These are phyloP conservation scores for Staphylotrichum tortipilum DNA, from an alignment of 495 filamentous ascomycete genomes.

Conservation along the genomic window DNA sequence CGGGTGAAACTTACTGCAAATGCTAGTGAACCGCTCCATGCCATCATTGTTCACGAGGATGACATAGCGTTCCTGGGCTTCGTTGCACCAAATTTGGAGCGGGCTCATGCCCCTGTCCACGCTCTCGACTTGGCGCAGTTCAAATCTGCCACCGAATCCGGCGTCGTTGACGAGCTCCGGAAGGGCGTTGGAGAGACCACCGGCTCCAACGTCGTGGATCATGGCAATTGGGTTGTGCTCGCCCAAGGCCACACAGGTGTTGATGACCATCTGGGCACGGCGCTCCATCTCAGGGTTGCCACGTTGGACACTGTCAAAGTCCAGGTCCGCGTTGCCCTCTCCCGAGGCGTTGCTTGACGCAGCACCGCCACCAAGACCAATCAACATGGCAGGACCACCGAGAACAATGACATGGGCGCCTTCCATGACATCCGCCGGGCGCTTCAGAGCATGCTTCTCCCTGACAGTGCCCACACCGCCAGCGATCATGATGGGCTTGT, in stretches of 20 bases:
- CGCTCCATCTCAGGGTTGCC: conserved; percentile 93
- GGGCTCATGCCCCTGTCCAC: conserved; percentile 88
- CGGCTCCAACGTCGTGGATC: conserved; percentile 96
- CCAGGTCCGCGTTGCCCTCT: conserved; percentile 79
- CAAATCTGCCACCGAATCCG: conserved; percentile 77
- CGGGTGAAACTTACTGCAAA: conserved; percentile 48
- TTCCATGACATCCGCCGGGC: conserved; percentile 62
- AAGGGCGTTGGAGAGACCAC: conserved; percentile 87
- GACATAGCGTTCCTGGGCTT: conserved; percentile 94
- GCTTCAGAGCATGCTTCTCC: conserved; percentile 83
- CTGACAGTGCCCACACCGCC: conserved; percentile 95
- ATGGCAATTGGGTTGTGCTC: conserved; percentile 80
- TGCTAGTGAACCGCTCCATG: conserved; percentile 74
- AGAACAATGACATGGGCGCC: conserved; percentile 85
- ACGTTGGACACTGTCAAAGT: conserved; percentile 93
- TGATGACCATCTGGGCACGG: conserved; percentile 93
- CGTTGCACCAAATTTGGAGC: conserved; percentile 93
- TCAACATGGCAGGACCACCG: conserved; percentile 94
- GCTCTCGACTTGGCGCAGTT: conserved; percentile 83
- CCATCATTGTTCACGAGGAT: conserved; percentile 68
- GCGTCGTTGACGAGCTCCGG: conserved; percentile 83
- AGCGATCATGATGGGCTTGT: conserved; percentile 99
- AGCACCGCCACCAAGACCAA: conserved; percentile 90
- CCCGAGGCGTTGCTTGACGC: conserved; percentile 84
- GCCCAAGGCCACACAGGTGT: conserved; percentile 79